A percentile compares a stretch with the other conserved stretches of the same genome.
Evolutionary conservation across 2,329 filamentous ascomycete species (phyloP).

Genomic region (Polytolypa hystricis): DNA sequence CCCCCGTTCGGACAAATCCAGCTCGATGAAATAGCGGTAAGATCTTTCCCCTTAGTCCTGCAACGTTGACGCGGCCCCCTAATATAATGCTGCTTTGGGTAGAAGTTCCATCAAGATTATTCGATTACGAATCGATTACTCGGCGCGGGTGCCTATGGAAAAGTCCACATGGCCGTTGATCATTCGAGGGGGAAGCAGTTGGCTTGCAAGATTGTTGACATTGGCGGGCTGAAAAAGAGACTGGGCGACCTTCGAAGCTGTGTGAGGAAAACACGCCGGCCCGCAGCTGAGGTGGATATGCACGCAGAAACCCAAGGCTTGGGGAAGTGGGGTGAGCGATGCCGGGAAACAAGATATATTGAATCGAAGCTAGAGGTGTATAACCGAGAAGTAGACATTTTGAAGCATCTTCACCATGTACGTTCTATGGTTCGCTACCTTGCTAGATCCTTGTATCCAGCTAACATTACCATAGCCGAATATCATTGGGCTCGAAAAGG

Average conservation of each 20-base stretch:
- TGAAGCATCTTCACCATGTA: slow-evolving; percentile 44
- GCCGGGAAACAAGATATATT: slow-evolving; percentile 14
- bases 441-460: slow-evolving; percentile 1
- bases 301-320: slow-evolving; percentile 12
- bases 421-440: slow-evolving; percentile 10
- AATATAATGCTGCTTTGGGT: neutral
- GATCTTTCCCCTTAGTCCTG: slow-evolving; percentile 1
- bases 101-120: slow-evolving; percentile 26
- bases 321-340: slow-evolving; percentile 11
- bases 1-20: slow-evolving; percentile 19
- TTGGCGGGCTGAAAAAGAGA: slow-evolving; percentile 19
- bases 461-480: slow-evolving; percentile 38
- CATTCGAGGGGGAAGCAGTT: slow-evolving; percentile 24
- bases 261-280: slow-evolving; percentile 3
- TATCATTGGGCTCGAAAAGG: slow-evolving; percentile 46
- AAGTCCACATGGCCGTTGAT: slow-evolving; percentile 33
- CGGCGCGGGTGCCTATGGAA: slow-evolving; percentile 33
- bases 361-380: slow-evolving; percentile 23
- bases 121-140: slow-evolving; percentile 29
- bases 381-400: slow-evolving; percentile 34
- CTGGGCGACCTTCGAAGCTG: slow-evolving; percentile 5
- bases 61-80: neutral
- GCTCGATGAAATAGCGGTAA: slow-evolving; percentile 25
- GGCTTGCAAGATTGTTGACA: slow-evolving; percentile 36
- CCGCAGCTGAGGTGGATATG: slow-evolving; percentile 13